phyloP scores from a whole-genome alignment of 2,329 filamentous ascomycete genomes.

The Fusarium siculi region DNA sequence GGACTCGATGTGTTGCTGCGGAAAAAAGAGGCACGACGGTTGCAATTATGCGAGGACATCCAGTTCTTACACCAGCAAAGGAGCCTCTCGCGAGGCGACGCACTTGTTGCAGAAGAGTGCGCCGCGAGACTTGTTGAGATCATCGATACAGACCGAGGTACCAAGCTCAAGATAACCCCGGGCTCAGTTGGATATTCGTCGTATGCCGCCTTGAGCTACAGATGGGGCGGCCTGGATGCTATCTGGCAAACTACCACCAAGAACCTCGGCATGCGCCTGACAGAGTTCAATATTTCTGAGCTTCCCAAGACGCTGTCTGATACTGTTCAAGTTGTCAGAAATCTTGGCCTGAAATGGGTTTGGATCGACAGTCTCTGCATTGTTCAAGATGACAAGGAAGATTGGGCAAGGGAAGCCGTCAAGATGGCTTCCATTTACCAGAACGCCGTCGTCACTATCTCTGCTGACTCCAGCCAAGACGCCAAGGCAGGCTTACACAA shows the following conservation, averaged over 20 bases:
- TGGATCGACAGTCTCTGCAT: conserved; percentile 14
- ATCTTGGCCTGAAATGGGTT: not conserved
- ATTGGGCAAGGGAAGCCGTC: not conserved
- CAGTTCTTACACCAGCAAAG: not conserved
- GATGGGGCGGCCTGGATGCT: not conserved
- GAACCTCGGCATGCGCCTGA: not conserved
- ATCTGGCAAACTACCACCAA: not conserved
- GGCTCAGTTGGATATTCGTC: not conserved
- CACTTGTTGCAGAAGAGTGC: not conserved
- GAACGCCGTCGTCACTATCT: not conserved
- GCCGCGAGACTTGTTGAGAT: not conserved
- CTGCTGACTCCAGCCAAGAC: not conserved
- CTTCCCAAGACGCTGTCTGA: not conserved
- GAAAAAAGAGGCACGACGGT: not conserved
- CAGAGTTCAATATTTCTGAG: not conserved
- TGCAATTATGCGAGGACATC: not conserved
- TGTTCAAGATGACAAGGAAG: not conserved
- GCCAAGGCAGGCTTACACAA: not conserved
- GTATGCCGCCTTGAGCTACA: not conserved
- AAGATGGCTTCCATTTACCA: conserved; percentile 10
- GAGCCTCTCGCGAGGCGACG: rapidly evolving
- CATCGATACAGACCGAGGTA: rapidly evolving
- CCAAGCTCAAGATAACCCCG: not conserved
- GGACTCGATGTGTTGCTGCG: rapidly evolving
- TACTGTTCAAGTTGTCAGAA: not conserved